phyloP scores from a whole-genome alignment of 176 grass and related monocot species.

The Raddia distichophylla region DNA sequence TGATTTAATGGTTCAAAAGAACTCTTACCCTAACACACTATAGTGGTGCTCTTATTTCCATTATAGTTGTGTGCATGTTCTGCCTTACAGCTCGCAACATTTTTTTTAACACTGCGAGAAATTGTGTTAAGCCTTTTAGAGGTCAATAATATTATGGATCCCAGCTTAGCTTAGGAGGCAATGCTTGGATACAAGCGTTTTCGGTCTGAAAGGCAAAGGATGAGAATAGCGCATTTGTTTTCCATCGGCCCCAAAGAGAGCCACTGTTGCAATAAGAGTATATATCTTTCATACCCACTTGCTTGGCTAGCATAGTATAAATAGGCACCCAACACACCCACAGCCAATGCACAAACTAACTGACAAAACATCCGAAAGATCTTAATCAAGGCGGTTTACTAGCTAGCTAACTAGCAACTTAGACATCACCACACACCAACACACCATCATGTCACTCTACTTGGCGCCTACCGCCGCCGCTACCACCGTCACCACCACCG shows the following conservation, averaged over 20 bases:
- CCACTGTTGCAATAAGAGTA: no score
- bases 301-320: constrained; percentile 38
- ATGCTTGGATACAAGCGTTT: not conserved
- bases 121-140: no score
- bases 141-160: no score
- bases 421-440: constrained; percentile 6
- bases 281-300: constrained; percentile 16
- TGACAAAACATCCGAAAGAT: not conserved
- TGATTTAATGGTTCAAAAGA: no score
- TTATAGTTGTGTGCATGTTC: no score
- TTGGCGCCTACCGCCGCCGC: constrained; percentile 14
- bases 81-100: no score
- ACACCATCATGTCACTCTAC: constrained; percentile 39
- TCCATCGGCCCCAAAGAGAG: not conserved
- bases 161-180: no score
- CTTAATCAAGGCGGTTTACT: constrained; percentile 28
- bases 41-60: no score
- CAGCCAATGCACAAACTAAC: constrained; percentile 33
- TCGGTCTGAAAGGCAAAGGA: not conserved
- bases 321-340: constrained; percentile 32
- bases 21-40: no score
- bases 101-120: no score
- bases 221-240: not conserved
- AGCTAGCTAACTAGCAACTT: constrained; percentile 15
- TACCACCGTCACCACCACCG: not conserved